phyloP scores from a whole-genome alignment of 352 stramenopile genomes.

The Blastocystis sp. region DNA sequence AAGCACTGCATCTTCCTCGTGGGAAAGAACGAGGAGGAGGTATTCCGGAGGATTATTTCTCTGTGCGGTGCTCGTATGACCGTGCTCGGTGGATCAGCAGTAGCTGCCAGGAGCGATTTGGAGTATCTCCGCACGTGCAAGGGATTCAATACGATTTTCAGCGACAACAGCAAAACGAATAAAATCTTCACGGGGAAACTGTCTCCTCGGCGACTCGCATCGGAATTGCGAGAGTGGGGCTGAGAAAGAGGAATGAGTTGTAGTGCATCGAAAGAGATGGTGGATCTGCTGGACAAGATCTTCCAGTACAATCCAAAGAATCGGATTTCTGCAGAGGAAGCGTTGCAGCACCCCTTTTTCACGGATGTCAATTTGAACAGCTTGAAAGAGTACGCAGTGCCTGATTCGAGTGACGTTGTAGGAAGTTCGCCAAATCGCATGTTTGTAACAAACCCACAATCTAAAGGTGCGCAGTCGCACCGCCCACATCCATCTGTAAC shows the following conservation, averaged over 20 bases:
- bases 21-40: slow-evolving; percentile 71
- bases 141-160: slow-evolving; percentile 1
- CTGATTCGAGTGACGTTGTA: background rate
- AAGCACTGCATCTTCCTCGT: slow-evolving; percentile 75
- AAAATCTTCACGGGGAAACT: slow-evolving; percentile 40
- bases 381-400: slow-evolving; percentile 4
- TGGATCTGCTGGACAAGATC: slow-evolving; percentile 29
- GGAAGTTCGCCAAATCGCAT: background rate
- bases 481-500: slow-evolving; percentile 71
- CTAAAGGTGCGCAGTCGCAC: slow-evolving; percentile 50
- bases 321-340: slow-evolving; percentile 47
- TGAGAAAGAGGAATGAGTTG: background rate
- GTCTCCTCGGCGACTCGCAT: background rate
- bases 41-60: slow-evolving; percentile 15
- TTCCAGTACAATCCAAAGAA: slow-evolving; percentile 62
- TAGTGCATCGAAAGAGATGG: slow-evolving; percentile 15
- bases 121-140: slow-evolving; percentile 1
- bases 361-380: slow-evolving; percentile 33
- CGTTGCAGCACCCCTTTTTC: slow-evolving; percentile 20
- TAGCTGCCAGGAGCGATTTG: slow-evolving; percentile 35
- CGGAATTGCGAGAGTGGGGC: background rate
- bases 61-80: slow-evolving; percentile 17
- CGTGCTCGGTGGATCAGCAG: background rate
- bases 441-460: background rate
- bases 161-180: slow-evolving; percentile 29